phyloP scores from a whole-genome alignment of 176 grass and related monocot species.

The Rhynchospora pubera region DNA sequence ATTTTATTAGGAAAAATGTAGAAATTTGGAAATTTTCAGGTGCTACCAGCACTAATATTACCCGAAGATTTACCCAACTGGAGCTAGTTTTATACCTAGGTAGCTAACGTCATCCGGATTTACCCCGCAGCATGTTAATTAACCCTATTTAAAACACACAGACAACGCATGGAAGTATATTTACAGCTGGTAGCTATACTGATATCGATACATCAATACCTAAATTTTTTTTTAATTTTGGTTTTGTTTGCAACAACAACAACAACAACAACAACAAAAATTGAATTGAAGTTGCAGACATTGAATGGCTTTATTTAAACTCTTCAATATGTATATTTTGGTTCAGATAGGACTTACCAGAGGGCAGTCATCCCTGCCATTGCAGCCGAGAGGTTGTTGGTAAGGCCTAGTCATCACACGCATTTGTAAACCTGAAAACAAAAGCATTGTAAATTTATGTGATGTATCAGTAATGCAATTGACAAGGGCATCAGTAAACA shows the following conservation, averaged over 20 bases:
- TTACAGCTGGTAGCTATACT: not conserved
- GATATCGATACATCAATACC: not conserved
- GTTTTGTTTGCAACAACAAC: too few species aligned
- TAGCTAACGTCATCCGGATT: not conserved
- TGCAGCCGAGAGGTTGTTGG: constrained; percentile 48
- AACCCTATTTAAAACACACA: not conserved
- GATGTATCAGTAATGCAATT: not conserved
- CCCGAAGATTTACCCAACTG: not conserved
- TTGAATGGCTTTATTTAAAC: not conserved
- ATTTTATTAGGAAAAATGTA: not conserved
- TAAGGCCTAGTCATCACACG: constrained; percentile 40
- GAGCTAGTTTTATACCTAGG: not conserved
- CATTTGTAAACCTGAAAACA: constrained; percentile 48
- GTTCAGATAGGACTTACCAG: constrained; percentile 43
- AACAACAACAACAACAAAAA: too few species aligned
- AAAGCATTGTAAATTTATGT: constrained; percentile 1
- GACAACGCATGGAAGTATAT: not conserved
- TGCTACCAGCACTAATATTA: not conserved
- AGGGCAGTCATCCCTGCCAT: constrained; percentile 66
- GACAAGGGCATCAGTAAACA: not conserved
- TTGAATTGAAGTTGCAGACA: not conserved
- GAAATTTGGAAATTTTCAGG: not conserved
- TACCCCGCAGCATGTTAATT: not conserved
- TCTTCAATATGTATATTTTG: not conserved
- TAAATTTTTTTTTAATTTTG: not conserved